Percentiles rank a stretch among this genome's conserved stretches.
phyloP scores from a whole-genome alignment of 305 asterid species.

The Rubia peregrina region DNA sequence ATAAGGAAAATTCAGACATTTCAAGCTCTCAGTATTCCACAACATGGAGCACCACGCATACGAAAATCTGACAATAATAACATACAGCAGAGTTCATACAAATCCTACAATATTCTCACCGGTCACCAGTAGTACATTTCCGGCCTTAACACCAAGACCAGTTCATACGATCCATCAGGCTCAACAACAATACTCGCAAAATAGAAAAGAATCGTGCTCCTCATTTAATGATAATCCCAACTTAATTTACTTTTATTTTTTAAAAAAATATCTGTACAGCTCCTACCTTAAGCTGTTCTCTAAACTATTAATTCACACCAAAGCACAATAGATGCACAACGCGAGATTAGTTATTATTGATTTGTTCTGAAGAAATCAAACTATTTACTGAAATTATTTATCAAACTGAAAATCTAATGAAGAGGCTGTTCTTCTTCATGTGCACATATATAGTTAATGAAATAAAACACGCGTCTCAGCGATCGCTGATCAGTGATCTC shows the following conservation, averaged over 20 bases:
- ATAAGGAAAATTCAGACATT: background rate
- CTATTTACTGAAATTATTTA: background rate
- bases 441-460: background rate
- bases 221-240: background rate
- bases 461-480: background rate
- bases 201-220: background rate
- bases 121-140: background rate
- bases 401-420: background rate
- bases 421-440: background rate
- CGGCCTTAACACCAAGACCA: slow-evolving; percentile 1
- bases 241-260: background rate
- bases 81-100: background rate
- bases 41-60: background rate
- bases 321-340: background rate
- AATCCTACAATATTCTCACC: background rate
- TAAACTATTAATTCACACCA: background rate
- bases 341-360: background rate
- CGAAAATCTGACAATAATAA: background rate
- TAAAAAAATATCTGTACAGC: background rate
- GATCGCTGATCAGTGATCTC: slow-evolving; percentile 7
- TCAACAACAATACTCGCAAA: background rate
- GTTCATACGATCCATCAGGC: background rate
- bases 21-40: background rate
- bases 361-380: background rate
- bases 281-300: background rate